Conservation (phyloP, 2,329 filamentous ascomycete species). For the Xylaria arbuscula region DNA sequence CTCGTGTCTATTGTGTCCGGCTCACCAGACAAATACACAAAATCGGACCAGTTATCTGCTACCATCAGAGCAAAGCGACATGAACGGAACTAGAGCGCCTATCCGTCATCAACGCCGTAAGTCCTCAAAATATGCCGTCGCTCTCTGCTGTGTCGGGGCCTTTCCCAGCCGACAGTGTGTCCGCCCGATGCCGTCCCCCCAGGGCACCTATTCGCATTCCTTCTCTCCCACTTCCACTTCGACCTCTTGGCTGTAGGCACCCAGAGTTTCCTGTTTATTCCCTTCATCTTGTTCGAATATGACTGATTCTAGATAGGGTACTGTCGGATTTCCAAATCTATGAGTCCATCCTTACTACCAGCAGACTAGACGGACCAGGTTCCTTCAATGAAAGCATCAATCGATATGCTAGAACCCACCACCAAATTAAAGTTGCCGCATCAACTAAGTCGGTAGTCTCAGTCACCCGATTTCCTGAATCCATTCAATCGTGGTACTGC, state of each 20-base stretch:
- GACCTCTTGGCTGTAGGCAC: background rate
- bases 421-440: background rate
- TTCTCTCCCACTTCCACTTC: background rate
- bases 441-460: too few relatives aligned
- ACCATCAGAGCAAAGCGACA: too few relatives aligned
- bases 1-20: slow-evolving; percentile 5
- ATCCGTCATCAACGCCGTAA: background rate
- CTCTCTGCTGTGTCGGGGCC: background rate
- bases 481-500: too few relatives aligned
- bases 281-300: too few relatives aligned
- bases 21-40: background rate
- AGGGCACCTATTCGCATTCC: background rate
- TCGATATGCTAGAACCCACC: background rate
- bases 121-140: too few relatives aligned
- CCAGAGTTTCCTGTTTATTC: background rate
- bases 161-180: background rate
- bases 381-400: background rate
- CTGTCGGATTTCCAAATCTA: background rate
- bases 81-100: too few relatives aligned
- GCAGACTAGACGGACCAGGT: background rate
- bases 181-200: background rate
- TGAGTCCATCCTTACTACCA: background rate
- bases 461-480: too few relatives aligned
- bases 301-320: background rate
- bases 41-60: background rate